Percentiles rank a stretch among this genome's conserved stretches.
These are phyloP conservation scores for Botrytis aclada DNA, from an alignment of 2,329 filamentous ascomycete genomes.

Conservation along the genomic window DNA sequence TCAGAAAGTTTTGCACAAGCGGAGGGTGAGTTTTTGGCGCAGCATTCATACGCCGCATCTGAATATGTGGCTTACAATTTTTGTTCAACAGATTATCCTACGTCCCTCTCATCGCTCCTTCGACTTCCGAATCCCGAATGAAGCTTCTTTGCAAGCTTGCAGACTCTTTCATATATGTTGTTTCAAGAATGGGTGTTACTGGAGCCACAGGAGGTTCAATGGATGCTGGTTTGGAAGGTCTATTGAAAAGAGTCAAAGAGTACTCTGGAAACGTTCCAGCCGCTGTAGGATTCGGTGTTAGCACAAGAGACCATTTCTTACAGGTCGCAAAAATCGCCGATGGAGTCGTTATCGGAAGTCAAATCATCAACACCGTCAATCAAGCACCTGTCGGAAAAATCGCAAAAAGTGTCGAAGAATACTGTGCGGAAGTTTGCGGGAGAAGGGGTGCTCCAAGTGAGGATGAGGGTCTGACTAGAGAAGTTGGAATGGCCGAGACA, in stretches of 20 bases:
- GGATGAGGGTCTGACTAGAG: slow-evolving; percentile 47
- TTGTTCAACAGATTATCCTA: slow-evolving; percentile 68
- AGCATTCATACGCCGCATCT: background rate
- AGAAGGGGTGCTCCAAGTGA: slow-evolving; percentile 43
- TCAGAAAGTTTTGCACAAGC: slow-evolving; percentile 77
- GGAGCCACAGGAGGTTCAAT: slow-evolving; percentile 75
- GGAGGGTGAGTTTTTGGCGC: slow-evolving; percentile 56
- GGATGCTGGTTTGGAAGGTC: slow-evolving; percentile 75
- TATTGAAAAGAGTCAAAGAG: slow-evolving; percentile 82
- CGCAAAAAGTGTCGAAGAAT: slow-evolving; percentile 75
- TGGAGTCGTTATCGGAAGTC: slow-evolving; percentile 93
- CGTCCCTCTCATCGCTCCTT: slow-evolving; percentile 91
- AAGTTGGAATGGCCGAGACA: slow-evolving; percentile 69
- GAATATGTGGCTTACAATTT: slow-evolving; percentile 20
- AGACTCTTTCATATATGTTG: slow-evolving; percentile 98
- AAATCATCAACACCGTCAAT: slow-evolving; percentile 81
- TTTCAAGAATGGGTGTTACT: slow-evolving; percentile 95
- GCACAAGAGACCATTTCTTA: slow-evolving; percentile 89
- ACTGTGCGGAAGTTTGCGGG: slow-evolving; percentile 72
- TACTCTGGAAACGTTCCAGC: slow-evolving; percentile 89
- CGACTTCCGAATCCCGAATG: slow-evolving; percentile 91
- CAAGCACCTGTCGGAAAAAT: slow-evolving; percentile 64
- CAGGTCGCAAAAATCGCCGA: slow-evolving; percentile 82
- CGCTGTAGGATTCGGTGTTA: slow-evolving; percentile 93
- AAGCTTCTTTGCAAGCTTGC: slow-evolving; percentile 93